Percentiles rank a stretch among this genome's conserved stretches.
phyloP scores from a whole-genome alignment of 345 rosid species.

The Syzygium aromaticum region DNA sequence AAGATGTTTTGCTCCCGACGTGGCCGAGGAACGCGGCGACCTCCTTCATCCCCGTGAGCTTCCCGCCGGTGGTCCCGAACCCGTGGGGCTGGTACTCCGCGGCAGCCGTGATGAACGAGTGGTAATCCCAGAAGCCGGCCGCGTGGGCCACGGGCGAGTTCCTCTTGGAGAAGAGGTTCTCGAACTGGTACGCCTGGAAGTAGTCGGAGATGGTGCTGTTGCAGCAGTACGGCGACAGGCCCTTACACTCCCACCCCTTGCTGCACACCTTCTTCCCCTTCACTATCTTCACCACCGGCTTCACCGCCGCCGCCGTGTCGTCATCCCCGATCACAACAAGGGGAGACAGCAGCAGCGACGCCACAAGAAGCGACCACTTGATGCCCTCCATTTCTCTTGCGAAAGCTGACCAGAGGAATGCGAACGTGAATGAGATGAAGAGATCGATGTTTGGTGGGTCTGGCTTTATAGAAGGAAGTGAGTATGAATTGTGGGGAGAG shows the following conservation, averaged over 20 bases:
- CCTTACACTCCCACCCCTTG: conserved; percentile 81
- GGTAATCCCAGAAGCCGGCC: conserved; percentile 67
- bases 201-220: conserved; percentile 60
- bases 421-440: not conserved
- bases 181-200: conserved; percentile 70
- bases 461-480: not conserved
- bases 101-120: conserved; percentile 61
- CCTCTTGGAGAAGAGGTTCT: conserved; percentile 56
- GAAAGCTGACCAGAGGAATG: not conserved
- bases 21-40: conserved; percentile 75
- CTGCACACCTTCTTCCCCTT: conserved; percentile 60
- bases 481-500: not conserved
- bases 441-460: not conserved
- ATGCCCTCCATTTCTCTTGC: conserved; percentile 20
- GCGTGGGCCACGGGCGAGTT: conserved; percentile 79
- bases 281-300: conserved; percentile 52
- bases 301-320: conserved; percentile 1
- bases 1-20: conserved; percentile 80
- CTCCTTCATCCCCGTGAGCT: conserved; percentile 50
- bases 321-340: not conserved
- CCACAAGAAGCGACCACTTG: conserved; percentile 10
- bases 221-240: conserved; percentile 51
- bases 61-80: conserved; percentile 60
- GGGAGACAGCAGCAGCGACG: not conserved
- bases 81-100: conserved; percentile 61